Conservation (phyloP, 208 protist genomes). For the Wallacemonas sp. region DNA sequence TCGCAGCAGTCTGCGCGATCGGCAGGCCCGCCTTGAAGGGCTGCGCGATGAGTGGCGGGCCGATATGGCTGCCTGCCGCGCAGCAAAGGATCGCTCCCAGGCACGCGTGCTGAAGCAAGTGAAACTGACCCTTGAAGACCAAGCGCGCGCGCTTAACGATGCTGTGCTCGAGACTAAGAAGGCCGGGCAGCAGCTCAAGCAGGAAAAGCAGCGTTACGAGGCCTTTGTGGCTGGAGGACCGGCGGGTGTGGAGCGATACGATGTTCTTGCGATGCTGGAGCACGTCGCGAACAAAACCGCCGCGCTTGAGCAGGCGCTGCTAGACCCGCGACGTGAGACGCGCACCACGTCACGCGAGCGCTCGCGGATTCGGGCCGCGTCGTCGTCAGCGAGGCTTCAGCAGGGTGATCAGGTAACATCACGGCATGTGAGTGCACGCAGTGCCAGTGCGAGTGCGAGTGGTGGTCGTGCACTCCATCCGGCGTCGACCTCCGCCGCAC, state of each 20-base stretch:
- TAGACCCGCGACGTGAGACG: neutral
- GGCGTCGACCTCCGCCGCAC: too few species aligned
- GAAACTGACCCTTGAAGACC: slow-evolving; percentile 51
- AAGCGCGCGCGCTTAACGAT: slow-evolving; percentile 58
- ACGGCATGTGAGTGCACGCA: too few species aligned
- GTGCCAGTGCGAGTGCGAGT: neutral
- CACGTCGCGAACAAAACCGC: slow-evolving; percentile 1
- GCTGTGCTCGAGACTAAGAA: slow-evolving; percentile 47
- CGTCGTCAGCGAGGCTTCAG: too few species aligned
- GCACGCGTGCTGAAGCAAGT: slow-evolving; percentile 40
- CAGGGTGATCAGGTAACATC: too few species aligned
- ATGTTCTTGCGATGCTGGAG: slow-evolving; percentile 1
- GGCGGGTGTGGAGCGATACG: slow-evolving; percentile 19
- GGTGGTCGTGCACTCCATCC: too few species aligned
- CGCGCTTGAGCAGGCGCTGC: neutral
- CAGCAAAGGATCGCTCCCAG: slow-evolving; percentile 25
- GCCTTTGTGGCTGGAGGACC: neutral
- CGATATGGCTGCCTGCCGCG: slow-evolving; percentile 52
- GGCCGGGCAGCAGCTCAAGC: slow-evolving; percentile 33
- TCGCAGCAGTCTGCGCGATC: slow-evolving; percentile 29
- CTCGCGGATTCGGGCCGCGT: too few species aligned
- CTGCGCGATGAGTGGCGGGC: slow-evolving; percentile 60
- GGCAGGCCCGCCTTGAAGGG: slow-evolving; percentile 27
- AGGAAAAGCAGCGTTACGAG: slow-evolving; percentile 33
- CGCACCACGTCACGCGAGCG: too few species aligned